These are phyloP conservation scores for Capsella bursapastoris DNA, from an alignment of 345 rosid species.

Conservation along the genomic window DNA sequence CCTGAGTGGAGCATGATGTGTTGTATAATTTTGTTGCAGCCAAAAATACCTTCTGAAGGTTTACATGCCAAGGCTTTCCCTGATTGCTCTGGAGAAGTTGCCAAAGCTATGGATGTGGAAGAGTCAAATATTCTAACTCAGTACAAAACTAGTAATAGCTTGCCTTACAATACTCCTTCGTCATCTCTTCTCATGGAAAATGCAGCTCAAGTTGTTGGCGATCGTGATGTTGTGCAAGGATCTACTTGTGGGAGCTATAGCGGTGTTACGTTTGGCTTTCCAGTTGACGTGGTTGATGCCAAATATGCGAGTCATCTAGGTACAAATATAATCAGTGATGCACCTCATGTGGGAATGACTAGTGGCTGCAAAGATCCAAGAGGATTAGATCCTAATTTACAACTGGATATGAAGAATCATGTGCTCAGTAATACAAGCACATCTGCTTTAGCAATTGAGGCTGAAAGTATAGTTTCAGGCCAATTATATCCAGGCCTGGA, in stretches of 20 bases:
- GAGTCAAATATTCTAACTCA: slow-evolving; percentile 47
- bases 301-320: slow-evolving; percentile 52
- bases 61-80: slow-evolving; percentile 51
- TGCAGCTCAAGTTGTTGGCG: slow-evolving; percentile 47
- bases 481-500: slow-evolving; percentile 47
- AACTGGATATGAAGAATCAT: slow-evolving; percentile 46
- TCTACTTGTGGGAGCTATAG: slow-evolving; percentile 49
- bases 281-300: slow-evolving; percentile 34
- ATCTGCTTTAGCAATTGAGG: slow-evolving; percentile 49
- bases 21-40: slow-evolving; percentile 49
- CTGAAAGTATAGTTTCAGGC: slow-evolving; percentile 48
- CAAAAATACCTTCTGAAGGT: slow-evolving; percentile 50
- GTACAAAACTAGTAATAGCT: slow-evolving; percentile 37
- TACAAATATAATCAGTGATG: slow-evolving; percentile 38
- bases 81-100: slow-evolving; percentile 47
- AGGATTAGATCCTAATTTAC: slow-evolving; percentile 43
- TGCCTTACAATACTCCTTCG: slow-evolving; percentile 43
- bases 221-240: slow-evolving; percentile 46
- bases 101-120: slow-evolving; percentile 47
- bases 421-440: slow-evolving; percentile 43
- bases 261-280: slow-evolving; percentile 41
- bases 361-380: slow-evolving; percentile 49
- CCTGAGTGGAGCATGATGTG: slow-evolving; percentile 35
- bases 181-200: slow-evolving; percentile 44
- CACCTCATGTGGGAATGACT: slow-evolving; percentile 49